These are phyloP conservation scores for Fusarium haematococcum DNA, from an alignment of 2,329 filamentous ascomycete species.

Conservation along the genomic window DNA sequence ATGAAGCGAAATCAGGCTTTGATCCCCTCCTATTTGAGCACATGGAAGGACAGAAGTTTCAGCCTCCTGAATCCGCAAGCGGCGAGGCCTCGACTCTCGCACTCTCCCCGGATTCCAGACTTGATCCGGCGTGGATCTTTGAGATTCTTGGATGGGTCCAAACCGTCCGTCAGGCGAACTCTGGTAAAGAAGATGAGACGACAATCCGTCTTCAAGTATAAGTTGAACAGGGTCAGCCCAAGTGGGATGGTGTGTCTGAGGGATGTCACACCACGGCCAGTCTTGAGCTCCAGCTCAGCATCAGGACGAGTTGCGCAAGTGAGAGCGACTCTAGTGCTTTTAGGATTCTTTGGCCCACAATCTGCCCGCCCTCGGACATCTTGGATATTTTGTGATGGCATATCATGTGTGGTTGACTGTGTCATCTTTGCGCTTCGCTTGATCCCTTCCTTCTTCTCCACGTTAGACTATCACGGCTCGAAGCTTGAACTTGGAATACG, in stretches of 20 bases:
- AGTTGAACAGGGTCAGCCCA: conserved; percentile 1
- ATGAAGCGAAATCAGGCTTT: conserved; percentile 6
- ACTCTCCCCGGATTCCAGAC: conserved; percentile 10
- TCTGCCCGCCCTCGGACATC: neutral
- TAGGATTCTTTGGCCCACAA: neutral
- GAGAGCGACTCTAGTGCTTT: neutral
- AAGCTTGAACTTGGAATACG: neutral
- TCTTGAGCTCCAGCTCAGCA: neutral
- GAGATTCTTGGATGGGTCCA: conserved; percentile 25
- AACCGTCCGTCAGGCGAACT: neutral
- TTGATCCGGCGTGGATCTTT: conserved; percentile 8
- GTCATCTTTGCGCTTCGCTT: neutral
- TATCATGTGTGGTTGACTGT: neutral
- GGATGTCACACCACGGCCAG: neutral
- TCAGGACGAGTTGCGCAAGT: neutral
- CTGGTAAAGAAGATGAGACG: conserved; percentile 7
- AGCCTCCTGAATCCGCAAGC: conserved; percentile 6
- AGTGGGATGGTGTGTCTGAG: neutral
- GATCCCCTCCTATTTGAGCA: conserved; percentile 18
- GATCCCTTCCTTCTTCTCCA: neutral
- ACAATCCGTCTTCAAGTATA: neutral
- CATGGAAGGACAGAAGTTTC: conserved; percentile 26
- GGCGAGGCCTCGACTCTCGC: conserved; percentile 20
- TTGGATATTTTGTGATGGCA: neutral
- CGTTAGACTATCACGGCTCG: neutral